Percentiles rank a stretch among this genome's conserved stretches.
Evolutionary conservation across 2,329 filamentous ascomycete species (phyloP).

Genomic region (Calonectria pauciramosa): DNA sequence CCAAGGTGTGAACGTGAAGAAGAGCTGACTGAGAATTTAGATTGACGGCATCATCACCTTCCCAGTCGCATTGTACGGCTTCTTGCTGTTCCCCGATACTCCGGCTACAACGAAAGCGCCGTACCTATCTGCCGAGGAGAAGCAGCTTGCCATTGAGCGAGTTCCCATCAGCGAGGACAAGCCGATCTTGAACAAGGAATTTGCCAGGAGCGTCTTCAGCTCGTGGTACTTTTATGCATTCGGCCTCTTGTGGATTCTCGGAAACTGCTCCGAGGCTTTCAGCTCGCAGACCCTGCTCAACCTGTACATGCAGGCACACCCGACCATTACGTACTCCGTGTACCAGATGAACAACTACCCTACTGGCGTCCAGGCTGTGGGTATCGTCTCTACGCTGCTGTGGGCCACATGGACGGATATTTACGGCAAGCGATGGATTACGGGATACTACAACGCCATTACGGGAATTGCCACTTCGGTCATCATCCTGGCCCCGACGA

Average conservation of each 20-base stretch:
- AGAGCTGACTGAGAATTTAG: not conserved
- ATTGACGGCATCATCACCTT: slow-evolving; percentile 67
- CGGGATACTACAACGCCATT: slow-evolving; percentile 28
- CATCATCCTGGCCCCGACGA: slow-evolving; percentile 31
- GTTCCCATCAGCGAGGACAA: slow-evolving; percentile 18
- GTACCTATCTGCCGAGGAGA: slow-evolving; percentile 49
- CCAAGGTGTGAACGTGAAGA: too few species aligned
- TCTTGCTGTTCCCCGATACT: slow-evolving; percentile 63
- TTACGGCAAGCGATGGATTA: slow-evolving; percentile 45
- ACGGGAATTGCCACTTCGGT: slow-evolving; percentile 14
- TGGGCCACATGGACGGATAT: slow-evolving; percentile 38
- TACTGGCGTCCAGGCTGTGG: slow-evolving; percentile 24
- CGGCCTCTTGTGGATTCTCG: slow-evolving; percentile 51
- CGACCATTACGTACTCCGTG: slow-evolving; percentile 16
- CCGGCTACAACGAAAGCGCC: slow-evolving; percentile 54
- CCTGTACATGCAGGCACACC: slow-evolving; percentile 25
- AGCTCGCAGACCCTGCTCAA: slow-evolving; percentile 40
- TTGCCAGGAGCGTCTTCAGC: slow-evolving; percentile 39
- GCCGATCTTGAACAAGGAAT: slow-evolving; percentile 12
- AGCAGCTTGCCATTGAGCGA: slow-evolving; percentile 22
- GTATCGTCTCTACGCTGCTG: slow-evolving; percentile 24
- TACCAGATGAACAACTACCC: slow-evolving; percentile 32
- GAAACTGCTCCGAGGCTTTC: slow-evolving; percentile 53
- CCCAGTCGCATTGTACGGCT: slow-evolving; percentile 65
- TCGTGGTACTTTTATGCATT: slow-evolving; percentile 44